Percentiles rank a stretch among this genome's conserved stretches.
Conservation (phyloP, 2,329 filamentous ascomycete species). For the Aspergillus amoenus region DNA sequence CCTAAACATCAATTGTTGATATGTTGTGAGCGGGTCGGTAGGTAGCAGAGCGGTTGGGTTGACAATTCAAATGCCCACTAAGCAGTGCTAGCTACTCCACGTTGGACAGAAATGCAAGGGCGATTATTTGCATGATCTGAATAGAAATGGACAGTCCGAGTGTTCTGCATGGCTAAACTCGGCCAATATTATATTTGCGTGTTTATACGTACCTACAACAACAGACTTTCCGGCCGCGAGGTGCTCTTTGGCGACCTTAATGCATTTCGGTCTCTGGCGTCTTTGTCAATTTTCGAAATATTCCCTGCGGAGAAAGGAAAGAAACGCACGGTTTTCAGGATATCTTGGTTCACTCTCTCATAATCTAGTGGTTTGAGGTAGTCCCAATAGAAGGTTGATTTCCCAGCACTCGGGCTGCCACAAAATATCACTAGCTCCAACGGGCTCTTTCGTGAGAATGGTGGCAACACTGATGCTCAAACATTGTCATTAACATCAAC, state of each 20-base stretch:
- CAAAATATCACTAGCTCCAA: slow-evolving; percentile 81
- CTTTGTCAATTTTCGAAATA: slow-evolving; percentile 4
- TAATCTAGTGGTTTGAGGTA: slow-evolving; percentile 77
- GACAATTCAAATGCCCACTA: background rate
- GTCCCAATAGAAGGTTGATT: slow-evolving; percentile 86
- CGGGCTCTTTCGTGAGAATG: slow-evolving; percentile 60
- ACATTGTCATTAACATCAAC: slow-evolving; percentile 1
- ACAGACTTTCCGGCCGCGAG: slow-evolving; percentile 68
- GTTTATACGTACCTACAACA: slow-evolving; percentile 66
- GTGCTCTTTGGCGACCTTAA: slow-evolving; percentile 69
- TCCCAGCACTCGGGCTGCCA: slow-evolving; percentile 85
- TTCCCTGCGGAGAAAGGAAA: background rate
- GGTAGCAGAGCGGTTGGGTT: background rate
- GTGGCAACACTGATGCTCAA: slow-evolving; percentile 19
- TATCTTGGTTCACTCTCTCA: slow-evolving; percentile 85
- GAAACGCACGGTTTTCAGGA: slow-evolving; percentile 65
- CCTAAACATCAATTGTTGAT: background rate
- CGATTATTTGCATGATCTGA: background rate
- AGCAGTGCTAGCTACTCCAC: slow-evolving; percentile 7
- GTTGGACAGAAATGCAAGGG: slow-evolving; percentile 21
- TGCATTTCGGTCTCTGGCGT: slow-evolving; percentile 58
- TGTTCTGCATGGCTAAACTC: background rate
- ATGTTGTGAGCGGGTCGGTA: background rate
- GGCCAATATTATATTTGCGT: background rate
- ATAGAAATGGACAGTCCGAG: background rate